Conservation (phyloP, 1,284 basidiomycete species). For the Trichosporon sp. region DNA sequence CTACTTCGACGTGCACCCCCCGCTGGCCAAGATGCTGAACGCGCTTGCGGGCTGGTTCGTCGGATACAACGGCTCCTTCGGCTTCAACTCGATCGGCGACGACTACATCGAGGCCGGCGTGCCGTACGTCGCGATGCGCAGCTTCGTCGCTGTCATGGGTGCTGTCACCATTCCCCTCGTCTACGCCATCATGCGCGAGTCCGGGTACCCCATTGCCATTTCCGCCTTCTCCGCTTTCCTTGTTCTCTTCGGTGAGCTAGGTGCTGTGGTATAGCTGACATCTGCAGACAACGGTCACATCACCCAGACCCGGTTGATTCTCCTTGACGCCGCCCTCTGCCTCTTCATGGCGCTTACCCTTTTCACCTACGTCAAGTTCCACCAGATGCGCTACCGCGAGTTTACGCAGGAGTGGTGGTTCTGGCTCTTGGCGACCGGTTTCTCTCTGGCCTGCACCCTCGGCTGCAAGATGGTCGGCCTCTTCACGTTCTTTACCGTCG, state of each 20-base stretch:
- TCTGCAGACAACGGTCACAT: constrained; percentile 89
- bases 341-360: constrained; percentile 95
- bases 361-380: constrained; percentile 93
- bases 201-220: constrained; percentile 87
- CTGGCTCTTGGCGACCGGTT: constrained; percentile 88
- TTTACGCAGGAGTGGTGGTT: constrained; percentile 90
- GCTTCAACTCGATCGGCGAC: constrained; percentile 94
- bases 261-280: neutral
- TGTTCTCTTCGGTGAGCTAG: constrained; percentile 76
- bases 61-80: constrained; percentile 91
- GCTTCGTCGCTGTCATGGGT: constrained; percentile 86
- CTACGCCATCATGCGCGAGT: constrained; percentile 96
- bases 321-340: constrained; percentile 90
- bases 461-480: constrained; percentile 98
- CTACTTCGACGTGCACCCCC: constrained; percentile 99
- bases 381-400: constrained; percentile 89
- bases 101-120: constrained; percentile 73
- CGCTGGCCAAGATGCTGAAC: constrained; percentile 89
- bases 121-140: constrained; percentile 91
- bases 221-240: constrained; percentile 83
- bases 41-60: constrained; percentile 93
- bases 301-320: constrained; percentile 90
- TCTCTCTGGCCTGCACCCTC: constrained; percentile 92
- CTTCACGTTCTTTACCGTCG: constrained; percentile 86
- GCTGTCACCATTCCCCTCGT: constrained; percentile 87